Percentiles rank a stretch among this genome's conserved stretches.
These are phyloP conservation scores for Diaporthe longicolla DNA, from an alignment of 2,329 filamentous ascomycete genomes.

Conservation along the genomic window DNA sequence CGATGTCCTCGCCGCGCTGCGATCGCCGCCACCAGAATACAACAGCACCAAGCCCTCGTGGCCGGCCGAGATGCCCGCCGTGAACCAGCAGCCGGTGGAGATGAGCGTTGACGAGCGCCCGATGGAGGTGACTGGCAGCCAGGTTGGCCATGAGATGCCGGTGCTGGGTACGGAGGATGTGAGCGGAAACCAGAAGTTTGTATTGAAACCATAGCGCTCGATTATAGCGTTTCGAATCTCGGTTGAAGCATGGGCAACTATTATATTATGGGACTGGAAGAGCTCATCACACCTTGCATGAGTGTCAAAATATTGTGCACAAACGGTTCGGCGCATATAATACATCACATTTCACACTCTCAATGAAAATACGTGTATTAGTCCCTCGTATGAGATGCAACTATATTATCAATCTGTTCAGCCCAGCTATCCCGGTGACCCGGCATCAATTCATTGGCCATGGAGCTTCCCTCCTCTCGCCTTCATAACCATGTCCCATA, in stretches of 20 bases:
- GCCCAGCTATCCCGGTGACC: not conserved
- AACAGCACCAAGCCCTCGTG: constrained; percentile 25
- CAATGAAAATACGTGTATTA: not conserved
- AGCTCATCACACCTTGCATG: not conserved
- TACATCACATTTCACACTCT: not conserved
- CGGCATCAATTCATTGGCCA: not conserved
- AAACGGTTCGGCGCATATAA: not conserved
- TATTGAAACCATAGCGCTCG: not conserved
- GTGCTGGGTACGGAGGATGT: not conserved
- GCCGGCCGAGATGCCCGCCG: constrained; percentile 20
- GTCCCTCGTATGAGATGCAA: not conserved
- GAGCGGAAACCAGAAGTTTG: constrained; percentile 20
- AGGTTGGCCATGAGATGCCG: constrained; percentile 15
- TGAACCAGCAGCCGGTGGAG: constrained; percentile 24
- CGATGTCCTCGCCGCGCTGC: constrained; percentile 15
- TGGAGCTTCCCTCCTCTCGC: not conserved
- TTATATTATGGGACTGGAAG: too few species aligned
- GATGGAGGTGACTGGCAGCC: constrained; percentile 1
- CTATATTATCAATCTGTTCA: not conserved
- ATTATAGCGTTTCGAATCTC: not conserved
- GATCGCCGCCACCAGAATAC: not conserved
- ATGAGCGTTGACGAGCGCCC: constrained; percentile 24
- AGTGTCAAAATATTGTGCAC: not conserved
- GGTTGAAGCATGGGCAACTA: too few species aligned
- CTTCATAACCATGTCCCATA: not conserved